Base-by-base conservation (phyloP, 805 yeast genomes). In the Barnettozyma vustinii region DNA sequence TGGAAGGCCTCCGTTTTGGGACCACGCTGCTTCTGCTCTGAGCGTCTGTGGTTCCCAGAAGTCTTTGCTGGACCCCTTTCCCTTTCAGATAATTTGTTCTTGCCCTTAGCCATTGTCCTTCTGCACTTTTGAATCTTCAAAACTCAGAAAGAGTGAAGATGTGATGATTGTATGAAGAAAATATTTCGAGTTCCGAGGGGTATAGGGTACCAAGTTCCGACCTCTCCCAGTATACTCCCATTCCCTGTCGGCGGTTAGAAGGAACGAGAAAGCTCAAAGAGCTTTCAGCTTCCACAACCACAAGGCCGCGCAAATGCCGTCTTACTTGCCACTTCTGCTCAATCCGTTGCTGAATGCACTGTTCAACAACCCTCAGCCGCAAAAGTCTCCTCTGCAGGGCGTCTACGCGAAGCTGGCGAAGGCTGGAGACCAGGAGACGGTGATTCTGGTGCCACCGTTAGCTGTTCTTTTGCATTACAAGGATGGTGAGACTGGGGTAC, bases 281-380 rank as follows among this genome's bases (percentile, higher is more conserved):
- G 33, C n/a, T 4, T 5, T 30, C 16, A 4, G 12, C 33, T 30
- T 9, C 12, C 9, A 32, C 23, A 12, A 21, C 12, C 10, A n/a
- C 21, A 15, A 18, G 21, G 23, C 7, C 25, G 21, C 25, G 21
- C 23, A 18, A 9, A 64, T 63, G 69, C 61, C 67, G 21, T 67
- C 66, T 40, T 77, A 77, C 56, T 69, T 78, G 33, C 87, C 87
- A 3, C 60, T 72, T 40, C 66, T 83, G 47, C 65, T 75, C 48
- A 84, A 85, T 56, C 89, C 91, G 9, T 67, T 83, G 33, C 67
- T 85, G 30, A 81, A 84, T 62, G 73, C 81, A 36, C 64, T 85
- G 7, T 84, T 86, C 69, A 82, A 84, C 66, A 80, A 84, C 56
- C 83, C 85, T 0, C 70, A 67, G 49, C 80, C 80, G 2, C 51